Evolutionary conservation across 1,284 basidiomycete genomes (phyloP), one percentile per base, ranked within the genome.

Genomic region (Exsudoporus floridanus): DNA sequence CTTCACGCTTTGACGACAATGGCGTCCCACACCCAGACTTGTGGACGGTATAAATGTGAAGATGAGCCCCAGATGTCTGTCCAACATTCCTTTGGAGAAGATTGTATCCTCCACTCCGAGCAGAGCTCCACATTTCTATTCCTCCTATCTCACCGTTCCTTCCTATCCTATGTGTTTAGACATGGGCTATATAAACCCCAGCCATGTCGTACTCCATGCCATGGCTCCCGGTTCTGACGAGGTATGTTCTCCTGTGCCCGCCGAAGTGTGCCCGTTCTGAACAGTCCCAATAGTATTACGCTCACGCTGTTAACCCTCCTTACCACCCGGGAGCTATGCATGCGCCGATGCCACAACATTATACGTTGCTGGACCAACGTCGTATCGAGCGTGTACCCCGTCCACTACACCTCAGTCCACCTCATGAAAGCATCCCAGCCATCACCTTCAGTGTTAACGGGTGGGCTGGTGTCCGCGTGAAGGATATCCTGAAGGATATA

Each of bases 321-420:
- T 1, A 4, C 19, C 69, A 70, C 16, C 66, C 69, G 0, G 56
- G 55, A 16, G 31, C 35, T 2, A n/a, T 53, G 46, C 51, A 25
- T 12, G 38, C 34, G 1, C 36, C 46, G 1, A 67, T 69, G 65
- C 69, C 69, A 51, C 46, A 45, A 28, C 28, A 50, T 12, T 65
- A 54, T 7, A 0, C 9, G 14, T 27, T 67, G 28, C 41, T 37
- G 7, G 57, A 70, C 30, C 56, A 56, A 34, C 66, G 57, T 9
- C 35, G 49, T 7, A 56, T 58, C 13, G 60, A 55, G 33, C 64
- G 37, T 18, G 53, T 67, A n/a, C 69, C 67, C 1, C 65, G 64
- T 28, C 45, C 57, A 0, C 10, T 7, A 3, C 25, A 48, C 2
- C 19, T 58, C 7, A 63, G 28, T 31, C 69, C 65, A 9, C 48